A percentile compares a stretch with the other conserved stretches of the same genome.
Evolutionary conservation across 352 stramenopile genomes (phyloP).

Genomic region (Phytophthora melonis): DNA sequence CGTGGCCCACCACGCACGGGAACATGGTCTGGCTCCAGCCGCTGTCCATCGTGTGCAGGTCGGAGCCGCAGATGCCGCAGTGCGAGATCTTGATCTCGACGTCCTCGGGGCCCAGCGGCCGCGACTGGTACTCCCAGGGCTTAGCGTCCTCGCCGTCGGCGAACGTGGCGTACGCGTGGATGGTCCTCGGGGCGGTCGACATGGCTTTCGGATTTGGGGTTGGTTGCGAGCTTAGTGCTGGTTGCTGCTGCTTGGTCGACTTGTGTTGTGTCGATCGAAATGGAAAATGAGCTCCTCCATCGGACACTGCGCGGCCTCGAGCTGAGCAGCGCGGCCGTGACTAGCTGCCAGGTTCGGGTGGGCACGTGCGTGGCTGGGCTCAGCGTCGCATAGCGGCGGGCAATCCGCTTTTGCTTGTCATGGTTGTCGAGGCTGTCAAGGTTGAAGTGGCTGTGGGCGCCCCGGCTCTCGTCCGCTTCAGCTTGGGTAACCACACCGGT

Average conservation of each 20-base stretch:
- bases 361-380: conserved; percentile 18
- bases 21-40: conserved; percentile 37
- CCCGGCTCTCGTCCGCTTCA: conserved; percentile 22
- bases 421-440: not conserved
- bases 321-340: not conserved
- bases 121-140: conserved; percentile 45
- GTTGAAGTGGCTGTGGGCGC: not conserved
- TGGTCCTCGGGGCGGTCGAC: conserved; percentile 29
- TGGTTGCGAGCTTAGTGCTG: not conserved
- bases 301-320: too few species aligned
- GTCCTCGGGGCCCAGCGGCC: conserved; percentile 19
- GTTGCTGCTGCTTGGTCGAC: conserved; percentile 13
- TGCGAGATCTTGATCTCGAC: conserved; percentile 32
- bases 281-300: conserved; percentile 21
- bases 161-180: conserved; percentile 46
- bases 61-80: conserved; percentile 25
- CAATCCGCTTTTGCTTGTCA: not conserved
- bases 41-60: conserved; percentile 27
- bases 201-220: conserved; percentile 14
- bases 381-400: conserved; percentile 29
- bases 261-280: conserved; percentile 27
- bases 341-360: too few species aligned
- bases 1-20: conserved; percentile 54
- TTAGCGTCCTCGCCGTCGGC: conserved; percentile 34
- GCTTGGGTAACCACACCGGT: conserved; percentile 20